Percentiles rank a stretch among this genome's conserved stretches.
Evolutionary conservation across 192 early-diverging fungal species (phyloP).

Genomic region (Backusella luteola): DNA sequence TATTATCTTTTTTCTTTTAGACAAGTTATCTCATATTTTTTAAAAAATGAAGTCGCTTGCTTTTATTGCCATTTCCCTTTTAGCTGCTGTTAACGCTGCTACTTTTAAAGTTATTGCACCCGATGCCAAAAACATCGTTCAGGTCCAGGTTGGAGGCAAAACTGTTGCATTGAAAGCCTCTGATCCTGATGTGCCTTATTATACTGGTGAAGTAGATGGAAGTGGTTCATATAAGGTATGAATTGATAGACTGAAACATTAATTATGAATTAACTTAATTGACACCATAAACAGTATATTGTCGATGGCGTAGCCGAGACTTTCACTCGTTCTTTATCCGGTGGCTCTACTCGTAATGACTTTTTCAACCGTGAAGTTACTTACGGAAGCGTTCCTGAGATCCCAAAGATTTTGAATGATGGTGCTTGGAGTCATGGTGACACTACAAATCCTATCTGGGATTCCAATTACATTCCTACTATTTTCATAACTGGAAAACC

Average conservation of each 20-base stretch:
- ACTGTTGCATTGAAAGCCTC: conserved; percentile 19
- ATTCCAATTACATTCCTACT: conserved; percentile 46
- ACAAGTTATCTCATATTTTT: neutral
- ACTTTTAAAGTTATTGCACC: conserved; percentile 42
- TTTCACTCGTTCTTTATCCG: conserved; percentile 32
- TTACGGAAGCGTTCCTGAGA: conserved; percentile 39
- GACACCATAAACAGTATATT: conserved; percentile 25
- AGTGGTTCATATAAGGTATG: conserved; percentile 37
- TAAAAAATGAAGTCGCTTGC: conserved; percentile 12
- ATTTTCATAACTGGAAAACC: conserved; percentile 38
- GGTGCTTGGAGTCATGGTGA: conserved; percentile 41
- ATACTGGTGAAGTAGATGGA: conserved; percentile 30
- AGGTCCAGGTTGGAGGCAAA: conserved; percentile 33
- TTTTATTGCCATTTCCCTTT: conserved; percentile 17
- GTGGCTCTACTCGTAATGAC: conserved; percentile 34
- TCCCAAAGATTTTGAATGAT: conserved; percentile 34
- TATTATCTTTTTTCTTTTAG: conserved; percentile 5
- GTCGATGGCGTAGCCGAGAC: conserved; percentile 29
- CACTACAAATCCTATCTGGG: conserved; percentile 31
- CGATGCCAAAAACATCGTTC: conserved; percentile 21
- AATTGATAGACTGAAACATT: neutral
- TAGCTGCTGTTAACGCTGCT: conserved; percentile 36
- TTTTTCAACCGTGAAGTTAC: conserved; percentile 38
- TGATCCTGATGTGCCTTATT: conserved; percentile 33
- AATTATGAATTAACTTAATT: conserved; percentile 4